Evolutionary conservation across 345 rosid genomes (phyloP), one percentile per base, ranked within the genome.

Genomic region (Theobroma cacao): DNA sequence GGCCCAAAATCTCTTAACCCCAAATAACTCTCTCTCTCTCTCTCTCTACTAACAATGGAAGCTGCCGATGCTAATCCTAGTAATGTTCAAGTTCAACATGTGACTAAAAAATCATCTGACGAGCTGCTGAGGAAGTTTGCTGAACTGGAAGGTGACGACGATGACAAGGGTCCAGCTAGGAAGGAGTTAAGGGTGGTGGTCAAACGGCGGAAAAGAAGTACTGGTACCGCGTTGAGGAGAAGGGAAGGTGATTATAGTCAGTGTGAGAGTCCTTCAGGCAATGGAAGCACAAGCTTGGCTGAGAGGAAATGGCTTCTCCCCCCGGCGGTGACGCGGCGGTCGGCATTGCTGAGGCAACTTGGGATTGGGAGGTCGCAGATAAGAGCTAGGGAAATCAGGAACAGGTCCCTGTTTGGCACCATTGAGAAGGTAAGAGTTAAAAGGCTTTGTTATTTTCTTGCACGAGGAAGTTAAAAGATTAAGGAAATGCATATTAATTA

Each of bases 101-200:
- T 95, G 1, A 90, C 80, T 81, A 86, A 88, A 80, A 95, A 87
- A 64, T 90, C 97, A 12, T 95, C 98, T 0, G 97, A 93, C 53
- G 96, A 91, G 83, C 73, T 96, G 80, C 95, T 94, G n/a, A 83
- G 90, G 43, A 96, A 96, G 71, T 96, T 96, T 74, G 87, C 97
- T 0, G 93, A 90, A 33, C 14, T 70, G 26, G 79, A 68, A 1
- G 86, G 85, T 4, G 90, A 80, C 4, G 85, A 69, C 0, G 85
- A 50, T 18, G 84, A 81, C 7, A 75, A 66, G 17, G 78, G 63
- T 30, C 34, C 80, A 31, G 74, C 77, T 0, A 77, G 50, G 72
- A 82, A 75, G 73, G 77, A 68, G 75, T 11, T 47, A 38, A 47
- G 80, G 74, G 63, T 79, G 71, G 72, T 77, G 67, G 10, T 76